phyloP scores from a whole-genome alignment of 2,329 filamentous ascomycete species.

The Penicillium sp. region DNA sequence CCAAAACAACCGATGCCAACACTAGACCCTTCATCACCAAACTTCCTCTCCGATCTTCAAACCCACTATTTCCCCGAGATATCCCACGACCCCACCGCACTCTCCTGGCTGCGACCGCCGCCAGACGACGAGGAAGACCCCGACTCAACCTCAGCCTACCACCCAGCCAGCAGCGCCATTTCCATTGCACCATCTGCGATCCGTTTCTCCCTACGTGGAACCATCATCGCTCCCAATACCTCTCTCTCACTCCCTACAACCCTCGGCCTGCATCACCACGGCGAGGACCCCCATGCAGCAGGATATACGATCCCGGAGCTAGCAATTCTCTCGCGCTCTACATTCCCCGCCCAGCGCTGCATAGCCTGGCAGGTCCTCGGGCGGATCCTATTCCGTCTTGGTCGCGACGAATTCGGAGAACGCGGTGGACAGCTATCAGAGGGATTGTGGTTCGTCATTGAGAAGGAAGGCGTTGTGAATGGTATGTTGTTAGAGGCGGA shows the following conservation, averaged over 20 bases:
- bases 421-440: slow-evolving; percentile 61
- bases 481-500: slow-evolving; percentile 70
- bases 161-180: slow-evolving; percentile 68
- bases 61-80: slow-evolving; percentile 89
- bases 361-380: slow-evolving; percentile 89
- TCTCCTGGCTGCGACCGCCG: slow-evolving; percentile 84
- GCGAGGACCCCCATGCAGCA: slow-evolving; percentile 82
- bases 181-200: slow-evolving; percentile 62
- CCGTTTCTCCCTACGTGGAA: slow-evolving; percentile 82
- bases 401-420: slow-evolving; percentile 63
- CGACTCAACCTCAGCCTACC: slow-evolving; percentile 71
- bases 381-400: slow-evolving; percentile 75
- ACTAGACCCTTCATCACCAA: slow-evolving; percentile 74
- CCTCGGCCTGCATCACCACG: slow-evolving; percentile 87
- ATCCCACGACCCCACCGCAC: slow-evolving; percentile 73
- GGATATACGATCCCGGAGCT: slow-evolving; percentile 91
- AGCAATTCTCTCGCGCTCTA: slow-evolving; percentile 70
- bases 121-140: slow-evolving; percentile 57
- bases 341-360: slow-evolving; percentile 80
- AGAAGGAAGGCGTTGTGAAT: slow-evolving; percentile 70
- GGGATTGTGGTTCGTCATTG: slow-evolving; percentile 76
- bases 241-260: slow-evolving; percentile 69
- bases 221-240: slow-evolving; percentile 69
- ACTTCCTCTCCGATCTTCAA: slow-evolving; percentile 81
- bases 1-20: slow-evolving; percentile 54